Conservation (phyloP, 2,329 filamentous ascomycete species). For the Ceratocystis harringtonii region DNA sequence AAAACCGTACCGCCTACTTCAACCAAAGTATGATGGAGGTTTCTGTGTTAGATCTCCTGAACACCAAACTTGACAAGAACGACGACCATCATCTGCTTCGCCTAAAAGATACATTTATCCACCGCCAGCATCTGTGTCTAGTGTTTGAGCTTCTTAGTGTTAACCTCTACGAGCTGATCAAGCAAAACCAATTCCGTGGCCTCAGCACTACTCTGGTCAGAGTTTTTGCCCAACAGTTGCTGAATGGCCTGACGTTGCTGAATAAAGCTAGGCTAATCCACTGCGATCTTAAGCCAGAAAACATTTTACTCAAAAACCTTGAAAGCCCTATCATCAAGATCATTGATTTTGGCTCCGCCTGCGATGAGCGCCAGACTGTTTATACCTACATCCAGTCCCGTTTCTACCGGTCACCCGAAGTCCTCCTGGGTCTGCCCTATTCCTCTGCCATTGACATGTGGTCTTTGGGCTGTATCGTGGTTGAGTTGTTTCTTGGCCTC, state of each 20-base stretch:
- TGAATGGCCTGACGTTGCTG: conserved; percentile 79
- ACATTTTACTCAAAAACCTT: conserved; percentile 92
- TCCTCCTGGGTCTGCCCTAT: conserved; percentile 87
- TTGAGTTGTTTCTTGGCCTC: conserved; percentile 82
- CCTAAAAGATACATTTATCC: conserved; percentile 95
- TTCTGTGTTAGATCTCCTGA: conserved; percentile 88
- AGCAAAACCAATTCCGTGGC: conserved; percentile 97
- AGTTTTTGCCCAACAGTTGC: conserved; percentile 90
- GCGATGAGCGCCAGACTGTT: conserved; percentile 93
- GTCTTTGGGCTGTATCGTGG: conserved; percentile 95
- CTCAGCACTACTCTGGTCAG: conserved; percentile 92
- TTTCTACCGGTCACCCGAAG: conserved; percentile 94
- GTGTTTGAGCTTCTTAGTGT: conserved; percentile 95
- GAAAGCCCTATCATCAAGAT: conserved; percentile 99
- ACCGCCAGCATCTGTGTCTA: conserved; percentile 87
- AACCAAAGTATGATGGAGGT: conserved; percentile 99
- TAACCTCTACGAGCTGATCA: conserved; percentile 96
- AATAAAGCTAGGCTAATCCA: conserved; percentile 97
- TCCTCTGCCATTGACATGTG: conserved; percentile 99
- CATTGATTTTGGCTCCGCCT: conserved; percentile 97
- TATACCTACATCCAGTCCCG: conserved; percentile 98
- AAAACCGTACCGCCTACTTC: conserved; percentile 97
- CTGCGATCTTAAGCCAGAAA: conserved; percentile 95
- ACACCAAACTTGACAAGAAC: conserved; percentile 97
- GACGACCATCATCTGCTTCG: conserved; percentile 93